Conservation (phyloP, 768 basidiomycete species). For the Boletellus ananas region DNA sequence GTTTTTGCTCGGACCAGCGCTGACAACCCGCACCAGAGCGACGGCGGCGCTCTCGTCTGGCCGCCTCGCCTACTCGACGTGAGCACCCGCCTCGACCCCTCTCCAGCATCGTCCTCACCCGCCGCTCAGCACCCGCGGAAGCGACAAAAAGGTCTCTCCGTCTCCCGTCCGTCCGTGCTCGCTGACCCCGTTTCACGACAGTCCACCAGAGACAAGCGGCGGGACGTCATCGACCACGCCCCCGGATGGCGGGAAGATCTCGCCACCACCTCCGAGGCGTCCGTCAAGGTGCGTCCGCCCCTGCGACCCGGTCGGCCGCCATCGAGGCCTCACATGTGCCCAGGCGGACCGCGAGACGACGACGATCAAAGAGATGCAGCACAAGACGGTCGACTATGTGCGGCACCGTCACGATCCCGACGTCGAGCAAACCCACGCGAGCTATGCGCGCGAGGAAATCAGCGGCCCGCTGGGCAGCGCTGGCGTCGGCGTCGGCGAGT, state of each 20-base stretch:
- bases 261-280: slow-evolving; percentile 61
- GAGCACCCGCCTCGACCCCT: not conserved
- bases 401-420: slow-evolving; percentile 15
- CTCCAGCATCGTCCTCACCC: slow-evolving; percentile 9
- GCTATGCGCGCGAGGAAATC: slow-evolving; percentile 27
- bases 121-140: no score
- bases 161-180: no score
- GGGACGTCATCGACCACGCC: slow-evolving; percentile 51
- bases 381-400: slow-evolving; percentile 20
- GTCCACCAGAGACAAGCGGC: slow-evolving; percentile 43
- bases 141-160: no score
- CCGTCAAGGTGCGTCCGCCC: slow-evolving; percentile 46
- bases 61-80: slow-evolving; percentile 3
- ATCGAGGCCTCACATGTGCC: not conserved
- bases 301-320: not conserved
- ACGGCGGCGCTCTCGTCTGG: no score
- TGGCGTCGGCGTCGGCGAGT: slow-evolving; percentile 23
- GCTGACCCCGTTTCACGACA: no score
- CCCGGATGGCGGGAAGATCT: slow-evolving; percentile 73
- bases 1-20: no score
- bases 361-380: slow-evolving; percentile 17
- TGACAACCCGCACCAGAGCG: no score
- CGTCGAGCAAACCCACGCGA: slow-evolving; percentile 21
- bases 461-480: slow-evolving; percentile 26
- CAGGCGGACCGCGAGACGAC: slow-evolving; percentile 26